phyloP scores from a whole-genome alignment of 2,329 filamentous ascomycete species.

The Xylariaceae sp. region DNA sequence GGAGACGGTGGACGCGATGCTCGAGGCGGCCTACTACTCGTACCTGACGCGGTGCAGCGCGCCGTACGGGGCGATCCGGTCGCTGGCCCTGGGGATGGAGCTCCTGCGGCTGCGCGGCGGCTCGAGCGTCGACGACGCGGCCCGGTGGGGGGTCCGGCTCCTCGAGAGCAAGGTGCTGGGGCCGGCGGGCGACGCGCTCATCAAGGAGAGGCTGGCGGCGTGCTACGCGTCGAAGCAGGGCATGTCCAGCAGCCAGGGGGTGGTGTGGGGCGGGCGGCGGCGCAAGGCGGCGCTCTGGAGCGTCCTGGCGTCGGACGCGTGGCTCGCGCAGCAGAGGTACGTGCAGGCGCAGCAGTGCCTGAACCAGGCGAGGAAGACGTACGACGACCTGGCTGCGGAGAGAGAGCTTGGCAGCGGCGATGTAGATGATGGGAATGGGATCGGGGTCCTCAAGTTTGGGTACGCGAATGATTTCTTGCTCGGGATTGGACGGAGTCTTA shows the following conservation, averaged over 20 bases:
- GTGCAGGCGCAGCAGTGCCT: constrained; percentile 75
- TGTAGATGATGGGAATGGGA: constrained; percentile 46
- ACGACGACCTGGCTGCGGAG: constrained; percentile 45
- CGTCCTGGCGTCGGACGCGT: constrained; percentile 74
- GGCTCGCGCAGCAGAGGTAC: constrained; percentile 71
- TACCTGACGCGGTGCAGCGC: constrained; percentile 81
- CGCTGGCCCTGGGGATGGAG: constrained; percentile 70
- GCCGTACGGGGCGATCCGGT: constrained; percentile 74
- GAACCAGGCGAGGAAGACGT: constrained; percentile 58
- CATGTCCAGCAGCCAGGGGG: constrained; percentile 56
- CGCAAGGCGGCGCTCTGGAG: constrained; percentile 90
- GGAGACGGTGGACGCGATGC: constrained; percentile 78
- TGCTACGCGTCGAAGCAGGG: constrained; percentile 75
- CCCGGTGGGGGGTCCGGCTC: constrained; percentile 74
- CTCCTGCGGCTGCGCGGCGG: constrained; percentile 76
- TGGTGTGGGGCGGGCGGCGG: constrained; percentile 64
- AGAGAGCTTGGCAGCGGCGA: no score
- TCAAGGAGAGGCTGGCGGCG: constrained; percentile 79
- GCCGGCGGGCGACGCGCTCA: constrained; percentile 68
- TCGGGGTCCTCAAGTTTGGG: no score
- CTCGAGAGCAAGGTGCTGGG: constrained; percentile 75
- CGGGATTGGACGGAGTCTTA: constrained; percentile 45
- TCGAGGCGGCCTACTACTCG: constrained; percentile 87
- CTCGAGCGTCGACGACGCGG: constrained; percentile 77
- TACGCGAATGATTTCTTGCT: constrained; percentile 48